phyloP scores from a whole-genome alignment of 2,329 filamentous ascomycete genomes.

The Fusarium domesticum region DNA sequence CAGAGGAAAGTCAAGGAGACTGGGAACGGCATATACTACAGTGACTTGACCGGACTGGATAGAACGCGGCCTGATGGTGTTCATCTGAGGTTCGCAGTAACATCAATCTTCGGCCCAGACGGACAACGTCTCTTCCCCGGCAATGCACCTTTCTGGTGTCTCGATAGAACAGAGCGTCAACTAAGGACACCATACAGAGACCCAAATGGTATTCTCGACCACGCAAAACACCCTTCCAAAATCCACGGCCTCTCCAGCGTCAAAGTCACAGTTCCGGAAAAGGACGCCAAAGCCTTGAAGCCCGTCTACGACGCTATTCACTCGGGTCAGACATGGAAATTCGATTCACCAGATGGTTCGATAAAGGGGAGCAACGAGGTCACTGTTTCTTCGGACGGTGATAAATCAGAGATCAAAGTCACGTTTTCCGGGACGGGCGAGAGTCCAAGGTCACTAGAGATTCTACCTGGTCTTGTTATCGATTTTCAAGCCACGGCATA shows the following conservation, averaged over 20 bases:
- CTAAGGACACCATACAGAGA: slow-evolving; percentile 50
- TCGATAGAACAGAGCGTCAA: slow-evolving; percentile 58
- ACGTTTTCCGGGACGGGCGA: slow-evolving; percentile 22
- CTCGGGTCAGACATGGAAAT: slow-evolving; percentile 13
- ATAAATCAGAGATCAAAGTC: slow-evolving; percentile 17
- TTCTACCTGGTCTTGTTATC: slow-evolving; percentile 22
- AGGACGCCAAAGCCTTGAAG: slow-evolving; percentile 16
- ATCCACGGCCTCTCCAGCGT: slow-evolving; percentile 50
- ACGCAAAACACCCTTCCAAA: slow-evolving; percentile 47
- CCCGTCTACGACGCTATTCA: slow-evolving; percentile 32
- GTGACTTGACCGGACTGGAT: slow-evolving; percentile 49
- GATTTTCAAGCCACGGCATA: slow-evolving; percentile 19
- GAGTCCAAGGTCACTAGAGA: slow-evolving; percentile 22
- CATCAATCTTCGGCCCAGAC: slow-evolving; percentile 36
- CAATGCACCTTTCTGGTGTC: slow-evolving; percentile 61
- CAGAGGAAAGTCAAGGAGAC: slow-evolving; percentile 36
- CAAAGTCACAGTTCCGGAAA: slow-evolving; percentile 33
- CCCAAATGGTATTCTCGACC: slow-evolving; percentile 11
- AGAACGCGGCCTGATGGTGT: slow-evolving; percentile 53
- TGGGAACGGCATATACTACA: slow-evolving; percentile 42
- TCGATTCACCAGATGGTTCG: slow-evolving; percentile 14
- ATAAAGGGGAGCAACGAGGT: slow-evolving; percentile 16
- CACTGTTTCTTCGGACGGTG: slow-evolving; percentile 3
- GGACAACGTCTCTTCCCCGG: slow-evolving; percentile 40
- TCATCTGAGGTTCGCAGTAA: slow-evolving; percentile 58